These are phyloP conservation scores for Oryza australiensis DNA, from an alignment of 176 grass and related monocot species.

Conservation along the genomic window DNA sequence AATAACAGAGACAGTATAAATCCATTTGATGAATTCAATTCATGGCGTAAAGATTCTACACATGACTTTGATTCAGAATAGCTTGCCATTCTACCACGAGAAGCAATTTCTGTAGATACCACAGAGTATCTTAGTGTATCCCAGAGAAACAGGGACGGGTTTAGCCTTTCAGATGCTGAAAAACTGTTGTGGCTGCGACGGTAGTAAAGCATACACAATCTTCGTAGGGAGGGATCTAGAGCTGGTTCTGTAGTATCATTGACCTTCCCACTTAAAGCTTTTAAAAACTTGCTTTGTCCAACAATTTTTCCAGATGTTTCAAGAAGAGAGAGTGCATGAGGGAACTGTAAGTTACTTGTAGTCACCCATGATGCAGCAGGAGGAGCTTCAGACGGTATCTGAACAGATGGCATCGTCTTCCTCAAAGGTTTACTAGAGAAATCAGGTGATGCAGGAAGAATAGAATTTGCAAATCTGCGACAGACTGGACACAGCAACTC, in stretches of 20 bases:
- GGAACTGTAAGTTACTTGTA: constrained; percentile 44
- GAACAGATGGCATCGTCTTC: constrained; percentile 32
- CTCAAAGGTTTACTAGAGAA: constrained; percentile 47
- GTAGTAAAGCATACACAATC: constrained; percentile 82
- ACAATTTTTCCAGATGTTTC: constrained; percentile 77
- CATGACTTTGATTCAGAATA: constrained; percentile 54
- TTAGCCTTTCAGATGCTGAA: constrained; percentile 67
- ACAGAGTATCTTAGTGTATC: constrained; percentile 86
- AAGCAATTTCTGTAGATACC: constrained; percentile 81
- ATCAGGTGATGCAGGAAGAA: constrained; percentile 65
- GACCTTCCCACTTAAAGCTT: constrained; percentile 63
- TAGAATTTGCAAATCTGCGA: constrained; percentile 96
- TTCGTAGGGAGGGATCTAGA: constrained; percentile 73
- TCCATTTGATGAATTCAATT: constrained; percentile 90
- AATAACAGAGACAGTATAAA: constrained; percentile 85
- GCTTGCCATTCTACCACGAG: constrained; percentile 57
- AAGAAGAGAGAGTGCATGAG: constrained; percentile 60
- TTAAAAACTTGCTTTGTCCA: constrained; percentile 63
- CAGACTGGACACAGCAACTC: constrained; percentile 96
- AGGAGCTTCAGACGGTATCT: constrained; percentile 29
- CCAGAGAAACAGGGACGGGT: constrained; percentile 82
- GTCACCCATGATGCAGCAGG: constrained; percentile 38
- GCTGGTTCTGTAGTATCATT: constrained; percentile 56
- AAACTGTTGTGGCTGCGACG: constrained; percentile 60
- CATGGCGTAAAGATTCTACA: constrained; percentile 60